Base-by-base conservation (phyloP, 768 basidiomycete species). In the Trametes gibbosa region DNA sequence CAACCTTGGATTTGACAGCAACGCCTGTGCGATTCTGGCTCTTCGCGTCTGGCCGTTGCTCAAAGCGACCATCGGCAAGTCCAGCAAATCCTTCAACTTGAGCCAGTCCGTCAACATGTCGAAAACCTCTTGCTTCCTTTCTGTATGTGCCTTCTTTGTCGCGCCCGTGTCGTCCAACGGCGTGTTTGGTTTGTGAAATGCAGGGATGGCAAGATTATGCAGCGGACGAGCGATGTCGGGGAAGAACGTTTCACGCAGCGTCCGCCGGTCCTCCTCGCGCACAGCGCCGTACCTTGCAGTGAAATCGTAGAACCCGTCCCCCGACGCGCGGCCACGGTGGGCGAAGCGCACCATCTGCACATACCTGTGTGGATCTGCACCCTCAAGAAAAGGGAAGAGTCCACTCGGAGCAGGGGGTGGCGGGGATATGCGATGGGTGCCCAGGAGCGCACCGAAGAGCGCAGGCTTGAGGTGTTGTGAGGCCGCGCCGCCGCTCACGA, bases 21-120 rank as follows among this genome's bases (percentile, higher is more conserved):
- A 71, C 0, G 90, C 90, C 63, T 86, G 84, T 9, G 90, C 78
- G 47, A 99, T 90, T 45, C 95, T 77, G 5, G 94, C 94, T 17
- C 92, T 76, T 39, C 95, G 76, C 29, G 88, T 98, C 76, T 99
- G 95, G 0, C 96, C 96, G 66, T 95, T 96, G 62, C 89, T 92
- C 51, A 98, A 71, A 0, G 91, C 91, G 8, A 98, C 79, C 4
- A 91, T 69, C 0, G 96, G 96, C 5, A 96, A 68, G 67, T 95
- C 87, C n/a, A 98, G 75, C 24, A 95, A 73, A 5, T 76, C 64
- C 1, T 71, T 69, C 40, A 98, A 74, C 9, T 80, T 79, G 69
- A 98, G 79, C 47, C 73, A 70, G 3, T 76, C 72, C 0, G 84
- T 77, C n/a, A 91, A 70, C 1, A 76, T 71, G 3, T 83, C 77